Conservation (phyloP, 1,139 yeast genomes). For the Fermentozyma sake region DNA sequence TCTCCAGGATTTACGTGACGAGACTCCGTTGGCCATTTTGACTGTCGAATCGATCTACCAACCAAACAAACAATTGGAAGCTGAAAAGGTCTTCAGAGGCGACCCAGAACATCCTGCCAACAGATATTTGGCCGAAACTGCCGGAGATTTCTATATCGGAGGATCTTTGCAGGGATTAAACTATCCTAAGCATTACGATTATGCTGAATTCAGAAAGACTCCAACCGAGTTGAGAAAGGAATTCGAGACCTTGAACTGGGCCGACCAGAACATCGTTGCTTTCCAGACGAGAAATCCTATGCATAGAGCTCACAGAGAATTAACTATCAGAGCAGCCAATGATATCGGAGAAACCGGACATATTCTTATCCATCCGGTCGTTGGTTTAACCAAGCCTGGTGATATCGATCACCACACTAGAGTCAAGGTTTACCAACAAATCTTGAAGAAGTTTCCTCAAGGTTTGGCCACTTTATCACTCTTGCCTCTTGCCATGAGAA, state of each 20-base stretch:
- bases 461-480: slow-evolving; percentile 89
- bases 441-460: slow-evolving; percentile 86
- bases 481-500: slow-evolving; percentile 95
- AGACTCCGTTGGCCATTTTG: slow-evolving; percentile 72
- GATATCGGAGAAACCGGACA: slow-evolving; percentile 49
- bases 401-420: slow-evolving; percentile 97
- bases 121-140: slow-evolving; percentile 63
- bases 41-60: slow-evolving; percentile 74
- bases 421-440: slow-evolving; percentile 90
- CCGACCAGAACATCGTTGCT: slow-evolving; percentile 73
- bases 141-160: slow-evolving; percentile 84
- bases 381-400: slow-evolving; percentile 95
- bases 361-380: slow-evolving; percentile 92
- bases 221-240: slow-evolving; percentile 88
- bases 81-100: slow-evolving; percentile 85
- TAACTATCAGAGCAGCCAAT: slow-evolving; percentile 88
- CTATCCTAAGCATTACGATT: slow-evolving; percentile 87
- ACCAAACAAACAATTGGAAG: slow-evolving; percentile 79
- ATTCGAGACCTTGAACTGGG: slow-evolving; percentile 77
- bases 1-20: slow-evolving; percentile 80
- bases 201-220: slow-evolving; percentile 79
- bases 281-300: slow-evolving; percentile 98
- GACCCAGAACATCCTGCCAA: slow-evolving; percentile 97
- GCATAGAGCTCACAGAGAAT: slow-evolving; percentile 97
- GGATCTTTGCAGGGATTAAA: slow-evolving; percentile 82